Evolutionary conservation across 805 yeast species (phyloP), one percentile per base, ranked within the genome.

Genomic region (Monosporozyma unispora): DNA sequence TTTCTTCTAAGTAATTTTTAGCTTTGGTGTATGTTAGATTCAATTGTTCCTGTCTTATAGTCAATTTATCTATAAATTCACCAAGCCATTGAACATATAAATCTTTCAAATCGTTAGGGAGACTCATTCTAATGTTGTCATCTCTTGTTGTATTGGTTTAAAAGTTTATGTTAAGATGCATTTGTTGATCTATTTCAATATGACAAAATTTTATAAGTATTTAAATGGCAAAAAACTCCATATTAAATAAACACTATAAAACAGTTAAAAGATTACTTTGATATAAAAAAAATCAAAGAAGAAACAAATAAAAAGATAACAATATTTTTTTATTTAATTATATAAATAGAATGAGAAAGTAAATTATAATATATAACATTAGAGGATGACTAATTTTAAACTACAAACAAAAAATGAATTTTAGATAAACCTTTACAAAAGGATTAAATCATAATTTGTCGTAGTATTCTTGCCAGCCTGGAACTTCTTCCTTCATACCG

Each of bases 391-490:
- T 44, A 44, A 39, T 39, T 39, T 39, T 39, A 44, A 37, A 48
- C 53, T 49, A 53, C 53, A 51, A 45, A 49, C 53, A 54, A 55
- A 52, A 49, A 47, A 49, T 39, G 46, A 50, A 46, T 48, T 44
- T 47, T 44, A 44, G n/a, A 41, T 25, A 21, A 33, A 44, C 35
- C 35, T 29, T 44, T 19, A 31, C 9, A 22, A 37, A 50, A 41
- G 18, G 28, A 45, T 23, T 46, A 50, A 31, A 14, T 21, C 82
- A 85, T 76, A 85, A 83, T 76, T 84, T 85, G 76, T 85, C 95
- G 78, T 90, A 90, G 86, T 88, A 93, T 80, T 93, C 97, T 80
- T 88, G 96, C 87, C 91, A 93, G 74, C 95, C 96, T 79, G 98
- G 98, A 76, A 91, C 96, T 67, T 73, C 84, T 69, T 87, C 91